Conservation (phyloP, 106 monocot species). For the Acorus gramineus region DNA sequence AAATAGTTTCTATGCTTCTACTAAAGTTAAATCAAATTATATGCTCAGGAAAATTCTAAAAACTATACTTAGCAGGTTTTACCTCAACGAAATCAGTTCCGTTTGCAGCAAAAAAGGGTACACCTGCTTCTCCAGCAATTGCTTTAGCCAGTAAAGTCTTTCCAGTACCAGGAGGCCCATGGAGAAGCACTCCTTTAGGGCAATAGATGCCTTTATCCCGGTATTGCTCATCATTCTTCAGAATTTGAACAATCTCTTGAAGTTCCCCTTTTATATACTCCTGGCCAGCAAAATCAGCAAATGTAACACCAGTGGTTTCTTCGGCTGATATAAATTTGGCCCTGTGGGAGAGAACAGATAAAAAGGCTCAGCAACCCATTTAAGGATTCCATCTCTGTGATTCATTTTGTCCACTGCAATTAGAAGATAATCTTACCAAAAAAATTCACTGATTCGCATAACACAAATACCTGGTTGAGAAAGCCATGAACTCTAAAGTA, state of each 20-base stretch:
- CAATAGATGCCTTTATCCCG: slow-evolving; percentile 86
- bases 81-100: slow-evolving; percentile 96
- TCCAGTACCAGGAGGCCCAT: slow-evolving; percentile 85
- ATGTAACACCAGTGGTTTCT: slow-evolving; percentile 89
- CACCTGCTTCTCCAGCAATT: slow-evolving; percentile 88
- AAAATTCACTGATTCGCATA: too few relatives aligned
- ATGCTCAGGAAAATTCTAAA: too few relatives aligned
- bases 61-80: neutral
- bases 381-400: neutral
- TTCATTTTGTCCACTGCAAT: too few relatives aligned
- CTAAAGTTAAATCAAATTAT: too few relatives aligned
- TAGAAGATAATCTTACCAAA: too few relatives aligned
- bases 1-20: too few relatives aligned
- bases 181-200: slow-evolving; percentile 85
- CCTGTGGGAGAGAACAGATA: slow-evolving; percentile 22
- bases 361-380: slow-evolving; percentile 2
- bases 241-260: slow-evolving; percentile 74
- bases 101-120: slow-evolving; percentile 92
- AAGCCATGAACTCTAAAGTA: too few relatives aligned
- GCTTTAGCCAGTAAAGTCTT: slow-evolving; percentile 87
- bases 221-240: slow-evolving; percentile 77
- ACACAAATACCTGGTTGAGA: too few relatives aligned
- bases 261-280: slow-evolving; percentile 78
- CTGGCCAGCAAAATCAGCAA: slow-evolving; percentile 95
- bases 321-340: slow-evolving; percentile 91